phyloP scores from a whole-genome alignment of 768 basidiomycete genomes.

The Chalciporus piperatus region DNA sequence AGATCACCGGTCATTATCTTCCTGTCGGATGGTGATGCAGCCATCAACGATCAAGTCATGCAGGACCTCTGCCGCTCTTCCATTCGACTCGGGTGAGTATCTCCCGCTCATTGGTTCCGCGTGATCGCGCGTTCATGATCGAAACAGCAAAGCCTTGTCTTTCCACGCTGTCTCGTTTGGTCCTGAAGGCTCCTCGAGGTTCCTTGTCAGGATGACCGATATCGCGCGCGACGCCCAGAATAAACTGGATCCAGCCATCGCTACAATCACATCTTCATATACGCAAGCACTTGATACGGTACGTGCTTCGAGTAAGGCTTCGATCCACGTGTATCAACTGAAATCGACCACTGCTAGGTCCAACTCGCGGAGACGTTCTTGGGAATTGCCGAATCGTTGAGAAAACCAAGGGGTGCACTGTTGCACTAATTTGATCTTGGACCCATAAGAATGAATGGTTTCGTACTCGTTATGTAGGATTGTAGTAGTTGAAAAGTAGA shows the following conservation, averaged over 20 bases:
- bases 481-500: too few species aligned
- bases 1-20: conserved; percentile 38
- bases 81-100: conserved; percentile 41
- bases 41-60: conserved; percentile 34
- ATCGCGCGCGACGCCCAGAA: conserved; percentile 50
- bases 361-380: conserved; percentile 57
- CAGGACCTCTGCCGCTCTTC: conserved; percentile 43
- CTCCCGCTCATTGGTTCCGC: too few species aligned
- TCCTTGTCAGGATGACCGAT: conserved; percentile 48
- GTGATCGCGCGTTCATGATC: not conserved
- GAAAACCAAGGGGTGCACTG: conserved; percentile 52
- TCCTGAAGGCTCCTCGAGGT: conserved; percentile 15
- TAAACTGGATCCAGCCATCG: conserved; percentile 29
- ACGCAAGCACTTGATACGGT: conserved; percentile 52
- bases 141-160: conserved; percentile 48
- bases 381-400: conserved; percentile 54
- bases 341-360: conserved; percentile 33
- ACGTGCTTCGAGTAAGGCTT: not conserved
- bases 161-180: conserved; percentile 62
- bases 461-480: too few species aligned
- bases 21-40: conserved; percentile 47
- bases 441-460: too few species aligned
- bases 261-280: conserved; percentile 44
- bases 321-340: too few species aligned
- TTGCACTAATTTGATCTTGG: conserved; percentile 22